Evolutionary conservation across 2,329 filamentous ascomycete genomes (phyloP), one percentile per base, ranked within the genome.

Genomic region (Cephalotrichum gorgonifer): DNA sequence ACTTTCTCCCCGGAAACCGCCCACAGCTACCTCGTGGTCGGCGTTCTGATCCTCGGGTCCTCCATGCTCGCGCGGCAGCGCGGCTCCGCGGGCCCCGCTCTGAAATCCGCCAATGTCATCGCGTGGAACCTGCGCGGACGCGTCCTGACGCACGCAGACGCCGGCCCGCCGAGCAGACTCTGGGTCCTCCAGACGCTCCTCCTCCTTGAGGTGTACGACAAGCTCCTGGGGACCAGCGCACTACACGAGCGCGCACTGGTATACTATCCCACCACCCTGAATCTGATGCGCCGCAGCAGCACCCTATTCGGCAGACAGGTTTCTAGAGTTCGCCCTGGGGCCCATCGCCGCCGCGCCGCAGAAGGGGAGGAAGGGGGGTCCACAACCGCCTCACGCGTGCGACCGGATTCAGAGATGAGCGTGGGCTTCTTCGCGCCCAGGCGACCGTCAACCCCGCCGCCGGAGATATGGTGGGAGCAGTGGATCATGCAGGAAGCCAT

Each of bases 401-500:
- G n/a, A n/a, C n/a, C n/a, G n/a, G n/a, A n/a, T n/a, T n/a, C n/a
- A n/a, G n/a, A n/a, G n/a, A n/a, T n/a, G n/a, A n/a, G n/a, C n/a
- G n/a, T n/a, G n/a, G n/a, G n/a, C n/a, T n/a, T n/a, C n/a, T n/a
- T n/a, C n/a, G n/a, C n/a, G n/a, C n/a, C n/a, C n/a, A n/a, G n/a
- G 3, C 73, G 79, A 0, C 79, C 82, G 0, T 81, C 79, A 3
- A 62, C 67, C 22, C 72, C 76, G 3, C 88, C 85, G 0, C 78
- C 85, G 0, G 88, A 95, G 53, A 89, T 95, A 55, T 93, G 86
- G 74, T 98, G 93, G 93, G 86, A 89, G 57, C 83, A 88, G 57
- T 97, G 93, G 93, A 93, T 97, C 58, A 90, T 85, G 12, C 89
- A 89, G 45, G 93, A 98, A 63, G 86, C 91, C 1, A 97, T 90